phyloP scores from a whole-genome alignment of 345 rosid genomes.

The Laguncularia racemosa region DNA sequence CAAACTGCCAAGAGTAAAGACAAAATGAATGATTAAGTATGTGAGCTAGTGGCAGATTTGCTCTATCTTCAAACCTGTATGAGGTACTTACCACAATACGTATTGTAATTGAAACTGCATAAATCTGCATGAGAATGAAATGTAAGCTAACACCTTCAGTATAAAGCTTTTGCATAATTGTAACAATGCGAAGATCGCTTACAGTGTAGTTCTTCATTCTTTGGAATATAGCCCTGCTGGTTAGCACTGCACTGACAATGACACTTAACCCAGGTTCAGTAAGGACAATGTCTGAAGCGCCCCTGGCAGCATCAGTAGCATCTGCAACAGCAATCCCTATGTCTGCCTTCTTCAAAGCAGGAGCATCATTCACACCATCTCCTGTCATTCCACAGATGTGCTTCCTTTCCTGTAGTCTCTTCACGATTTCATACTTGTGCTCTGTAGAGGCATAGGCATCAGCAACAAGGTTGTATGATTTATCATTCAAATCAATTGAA shows the following conservation, averaged over 20 bases:
- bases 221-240: constrained; percentile 91
- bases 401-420: constrained; percentile 72
- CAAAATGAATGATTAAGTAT: neutral
- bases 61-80: neutral
- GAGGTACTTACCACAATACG: constrained; percentile 74
- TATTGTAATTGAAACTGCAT: constrained; percentile 90
- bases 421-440: constrained; percentile 88
- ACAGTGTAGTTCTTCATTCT: constrained; percentile 98
- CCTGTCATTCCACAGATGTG: constrained; percentile 98
- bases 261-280: constrained; percentile 96
- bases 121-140: constrained; percentile 45
- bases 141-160: constrained; percentile 5
- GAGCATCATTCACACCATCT: constrained; percentile 94
- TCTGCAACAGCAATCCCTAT: constrained; percentile 95
- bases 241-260: constrained; percentile 82
- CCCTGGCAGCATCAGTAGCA: constrained; percentile 94
- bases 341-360: constrained; percentile 92
- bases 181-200: constrained; percentile 10
- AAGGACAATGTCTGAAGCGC: constrained; percentile 93
- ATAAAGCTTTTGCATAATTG: neutral
- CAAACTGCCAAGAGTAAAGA: constrained; percentile 45
- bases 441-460: constrained; percentile 24
- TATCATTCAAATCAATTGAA: neutral
- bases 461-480: neutral
- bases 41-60: neutral